Base-by-base conservation (phyloP, 2,329 filamentous ascomycete species). In the Cercospora sojina region DNA sequence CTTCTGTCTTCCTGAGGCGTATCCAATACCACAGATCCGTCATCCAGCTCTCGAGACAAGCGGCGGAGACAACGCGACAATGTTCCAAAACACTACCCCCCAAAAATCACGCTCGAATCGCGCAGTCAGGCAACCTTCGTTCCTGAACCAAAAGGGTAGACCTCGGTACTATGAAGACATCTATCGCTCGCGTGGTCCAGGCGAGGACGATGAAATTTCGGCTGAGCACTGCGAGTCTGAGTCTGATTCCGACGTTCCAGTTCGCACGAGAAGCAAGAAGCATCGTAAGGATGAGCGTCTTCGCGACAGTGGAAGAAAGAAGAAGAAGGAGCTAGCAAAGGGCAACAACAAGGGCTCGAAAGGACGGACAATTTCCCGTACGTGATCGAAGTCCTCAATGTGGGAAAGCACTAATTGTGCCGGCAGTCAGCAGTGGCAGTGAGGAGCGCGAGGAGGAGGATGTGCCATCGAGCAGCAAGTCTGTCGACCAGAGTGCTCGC, bases 211-310 rank as follows among this genome's bases (percentile, higher is more conserved):
- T 31, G 72, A 71, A 38, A 58, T 56, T 9, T 13, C 35, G 12
- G 32, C 65, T 12, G 70, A 75, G 18, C 10, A 32, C 2, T 74
- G 72, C 67, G 72, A 74, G n/a, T 68, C 65, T 23, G 72, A 74
- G 16, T 53, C 65, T 12, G 65, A 71, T 32, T 71, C 66, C 29
- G 71, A 72, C 20, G 61, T 69, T n/a, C 64, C 58, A 16, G 47
- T 35, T 13, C 32, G 23, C 27, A 29, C 38, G 29, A 25, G 23
- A 13, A 6, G 57, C 38, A 65, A 27, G 55, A 64, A 67, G 49
- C 31, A 25, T 5, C 20, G 16, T 20, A 47, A 49, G 8, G 20
- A 60, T 56, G 51, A 62, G 35, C 27, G 31, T 7, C 18, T 20
- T n/a, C 58, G 31, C 35, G 56, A 57, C n/a, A 59, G 49, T 2